Evolutionary conservation across 768 basidiomycete genomes (phyloP).

Genomic region (Albatrellus ellisii): DNA sequence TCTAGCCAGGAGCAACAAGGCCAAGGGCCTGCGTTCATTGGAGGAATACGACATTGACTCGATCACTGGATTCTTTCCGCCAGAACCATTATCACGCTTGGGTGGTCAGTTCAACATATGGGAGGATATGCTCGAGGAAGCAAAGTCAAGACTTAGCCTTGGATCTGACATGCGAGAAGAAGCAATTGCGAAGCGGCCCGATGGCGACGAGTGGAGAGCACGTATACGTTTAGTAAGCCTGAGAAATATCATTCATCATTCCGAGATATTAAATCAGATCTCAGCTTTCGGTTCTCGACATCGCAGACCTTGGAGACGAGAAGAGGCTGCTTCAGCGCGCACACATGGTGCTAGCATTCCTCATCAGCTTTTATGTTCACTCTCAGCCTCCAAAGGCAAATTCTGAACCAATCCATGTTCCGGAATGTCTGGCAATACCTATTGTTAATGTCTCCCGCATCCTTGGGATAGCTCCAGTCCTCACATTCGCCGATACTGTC

Average conservation of each 20-base stretch:
- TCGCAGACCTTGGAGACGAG: conserved; percentile 36
- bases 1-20: not conserved
- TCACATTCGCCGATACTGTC: conserved; percentile 94
- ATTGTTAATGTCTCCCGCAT: conserved; percentile 60
- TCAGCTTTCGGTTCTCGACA: conserved; percentile 64
- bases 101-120: conserved; percentile 43
- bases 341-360: conserved; percentile 80
- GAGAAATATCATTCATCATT: conserved; percentile 5
- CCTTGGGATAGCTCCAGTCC: conserved; percentile 81
- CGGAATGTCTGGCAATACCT: conserved; percentile 65
- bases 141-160: conserved; percentile 37
- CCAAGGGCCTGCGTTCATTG: conserved; percentile 5
- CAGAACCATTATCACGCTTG: conserved; percentile 43
- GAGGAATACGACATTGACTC: conserved; percentile 39
- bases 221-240: conserved; percentile 52
- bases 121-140: conserved; percentile 53
- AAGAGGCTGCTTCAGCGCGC: conserved; percentile 65
- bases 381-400: conserved; percentile 38
- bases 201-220: conserved; percentile 58
- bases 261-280: not conserved
- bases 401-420: conserved; percentile 40
- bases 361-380: conserved; percentile 86
- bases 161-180: conserved; percentile 42
- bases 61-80: conserved; percentile 77
- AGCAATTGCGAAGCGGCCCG: conserved; percentile 31